Evolutionary conservation across 2,329 filamentous ascomycete species (phyloP), one percentile per base, ranked within the genome.

Genomic region (Ophiostoma perfectum): DNA sequence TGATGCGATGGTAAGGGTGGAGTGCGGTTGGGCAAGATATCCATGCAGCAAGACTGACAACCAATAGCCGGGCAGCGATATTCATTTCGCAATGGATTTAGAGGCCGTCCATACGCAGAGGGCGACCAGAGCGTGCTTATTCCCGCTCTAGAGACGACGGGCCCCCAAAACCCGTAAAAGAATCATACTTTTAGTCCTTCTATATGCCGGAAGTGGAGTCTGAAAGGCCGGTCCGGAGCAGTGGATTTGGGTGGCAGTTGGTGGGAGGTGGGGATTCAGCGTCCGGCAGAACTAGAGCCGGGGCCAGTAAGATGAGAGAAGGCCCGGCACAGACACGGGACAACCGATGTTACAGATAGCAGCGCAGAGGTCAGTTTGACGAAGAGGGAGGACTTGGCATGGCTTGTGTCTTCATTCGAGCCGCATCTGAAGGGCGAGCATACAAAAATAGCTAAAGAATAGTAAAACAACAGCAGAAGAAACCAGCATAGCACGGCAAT

Each of bases 161-260:
- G 27, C 7, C 52, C 27, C 27, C 14, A 60, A 27, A 18, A 52
- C n/a, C 47, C n/a, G n/a, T 52, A 7, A 64, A 68, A 36, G 67
- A 45, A 27, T 55, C 49, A 27, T 55, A 55, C 49, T 14, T 47
- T 60, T 60, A 60, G 55, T 60, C 27, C 49, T 38, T 12, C 14
- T 27, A 60, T 18, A 38, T 60, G 55, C 9, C 12, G 12, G 27
- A 39, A 60, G 27, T 60, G 55, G 55, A 60, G 49, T 38, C 12
- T 38, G 14, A 38, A 60, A 60, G 55, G 55, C 55, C 55, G 55
- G 55, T 60, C 55, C 55, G 55, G 55, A 60, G 55, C 5, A 60
- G 49, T 4, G 11, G 27, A 1, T 14, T 18, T 27, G 49, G 18
- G 49, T n/a, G 18, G 49, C 45, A 14, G n/a, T n/a, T n/a, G n/a